Evolutionary conservation across 208 protist genomes (phyloP).

Genomic region (Trypanosoma rangeli): DNA sequence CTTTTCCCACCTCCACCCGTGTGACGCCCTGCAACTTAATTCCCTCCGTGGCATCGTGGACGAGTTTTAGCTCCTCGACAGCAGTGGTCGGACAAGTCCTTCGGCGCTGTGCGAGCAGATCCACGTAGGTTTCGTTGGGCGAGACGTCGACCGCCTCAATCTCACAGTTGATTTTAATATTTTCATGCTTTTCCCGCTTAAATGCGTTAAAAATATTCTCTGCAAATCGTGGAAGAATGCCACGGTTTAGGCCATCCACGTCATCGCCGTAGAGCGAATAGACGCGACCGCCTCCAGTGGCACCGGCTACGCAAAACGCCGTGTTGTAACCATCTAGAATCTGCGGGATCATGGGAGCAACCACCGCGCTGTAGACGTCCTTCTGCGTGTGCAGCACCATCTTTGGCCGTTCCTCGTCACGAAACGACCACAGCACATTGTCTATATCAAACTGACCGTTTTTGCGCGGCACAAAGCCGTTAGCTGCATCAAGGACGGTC

Average conservation of each 20-base stretch:
- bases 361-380: constrained; percentile 65
- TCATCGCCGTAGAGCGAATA: constrained; percentile 82
- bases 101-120: constrained; percentile 43
- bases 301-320: constrained; percentile 73
- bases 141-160: constrained; percentile 76
- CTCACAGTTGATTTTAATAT: constrained; percentile 53
- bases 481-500: constrained; percentile 65
- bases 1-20: constrained; percentile 32
- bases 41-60: constrained; percentile 35
- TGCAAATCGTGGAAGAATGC: constrained; percentile 73
- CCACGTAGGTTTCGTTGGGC: constrained; percentile 64
- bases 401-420: constrained; percentile 40
- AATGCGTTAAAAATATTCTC: constrained; percentile 79
- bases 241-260: constrained; percentile 49
- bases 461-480: constrained; percentile 59
- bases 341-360: constrained; percentile 50
- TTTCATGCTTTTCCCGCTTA: constrained; percentile 48
- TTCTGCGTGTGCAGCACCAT: constrained; percentile 53
- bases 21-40: constrained; percentile 59
- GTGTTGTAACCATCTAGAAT: constrained; percentile 82
- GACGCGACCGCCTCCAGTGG: constrained; percentile 50
- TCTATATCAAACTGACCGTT: constrained; percentile 61
- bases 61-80: constrained; percentile 49
- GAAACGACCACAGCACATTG: constrained; percentile 76
- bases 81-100: neutral